Evolutionary conservation across 2,329 filamentous ascomycete species (phyloP).

Genomic region (Thielaviopsis euricoi): DNA sequence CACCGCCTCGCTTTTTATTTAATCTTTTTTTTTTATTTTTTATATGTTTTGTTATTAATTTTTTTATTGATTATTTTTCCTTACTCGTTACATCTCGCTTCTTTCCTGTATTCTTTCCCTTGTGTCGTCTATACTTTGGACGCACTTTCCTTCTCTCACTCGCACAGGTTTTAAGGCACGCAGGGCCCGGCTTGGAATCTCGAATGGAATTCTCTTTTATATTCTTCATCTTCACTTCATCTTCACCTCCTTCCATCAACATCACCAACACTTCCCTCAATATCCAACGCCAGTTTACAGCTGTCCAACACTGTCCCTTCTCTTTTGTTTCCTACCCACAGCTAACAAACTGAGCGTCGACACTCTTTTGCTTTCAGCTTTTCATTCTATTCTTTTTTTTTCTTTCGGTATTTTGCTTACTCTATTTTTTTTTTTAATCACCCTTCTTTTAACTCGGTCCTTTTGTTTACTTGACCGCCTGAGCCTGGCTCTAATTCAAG

Average conservation of each 20-base stretch:
- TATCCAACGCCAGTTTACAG: background rate
- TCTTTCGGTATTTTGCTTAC: background rate
- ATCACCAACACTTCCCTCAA: background rate
- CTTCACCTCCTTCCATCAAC: background rate
- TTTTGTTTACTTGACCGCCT: background rate
- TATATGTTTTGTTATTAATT: no score
- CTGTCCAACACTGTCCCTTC: background rate
- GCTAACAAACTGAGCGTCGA: background rate
- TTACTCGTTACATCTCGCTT: no score
- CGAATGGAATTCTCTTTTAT: constrained; percentile 7
- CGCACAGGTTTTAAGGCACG: constrained; percentile 12
- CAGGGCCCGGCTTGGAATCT: constrained; percentile 11
- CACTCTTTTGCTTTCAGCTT: no score
- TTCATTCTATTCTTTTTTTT: background rate
- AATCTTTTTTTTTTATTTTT: no score
- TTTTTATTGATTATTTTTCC: no score
- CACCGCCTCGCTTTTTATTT: background rate
- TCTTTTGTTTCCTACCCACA: background rate
- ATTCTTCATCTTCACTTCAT: background rate
- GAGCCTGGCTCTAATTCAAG: background rate
- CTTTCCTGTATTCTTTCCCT: background rate
- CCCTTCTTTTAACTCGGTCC: background rate
- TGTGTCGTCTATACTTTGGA: background rate
- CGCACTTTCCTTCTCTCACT: constrained; percentile 3
- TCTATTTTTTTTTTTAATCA: background rate